Percentiles rank a stretch among this genome's conserved stretches.
phyloP scores from a whole-genome alignment of 345 rosid species.

The Arabis hirsuta region DNA sequence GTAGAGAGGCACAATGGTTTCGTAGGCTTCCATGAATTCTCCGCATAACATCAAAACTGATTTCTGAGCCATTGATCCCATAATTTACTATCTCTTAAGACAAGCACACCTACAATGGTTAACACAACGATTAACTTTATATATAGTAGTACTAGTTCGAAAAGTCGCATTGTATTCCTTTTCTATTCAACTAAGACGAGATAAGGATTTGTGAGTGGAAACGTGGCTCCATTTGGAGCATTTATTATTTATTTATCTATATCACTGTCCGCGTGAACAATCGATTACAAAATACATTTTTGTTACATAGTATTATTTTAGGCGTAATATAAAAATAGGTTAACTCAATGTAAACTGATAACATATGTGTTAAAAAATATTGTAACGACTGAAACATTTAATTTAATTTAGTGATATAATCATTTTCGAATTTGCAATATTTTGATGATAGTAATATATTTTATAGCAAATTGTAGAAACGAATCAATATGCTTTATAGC shows the following conservation, averaged over 20 bases:
- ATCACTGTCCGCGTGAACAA: too few relatives aligned
- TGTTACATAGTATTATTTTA: not conserved
- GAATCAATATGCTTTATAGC: too few relatives aligned
- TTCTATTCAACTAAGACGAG: not conserved
- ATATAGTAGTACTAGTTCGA: constrained; percentile 1
- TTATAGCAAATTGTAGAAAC: too few relatives aligned
- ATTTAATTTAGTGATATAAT: too few relatives aligned
- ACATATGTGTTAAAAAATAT: too few relatives aligned
- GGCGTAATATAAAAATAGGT: too few relatives aligned
- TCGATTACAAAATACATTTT: not conserved
- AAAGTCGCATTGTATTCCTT: not conserved
- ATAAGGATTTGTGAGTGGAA: constrained; percentile 12
- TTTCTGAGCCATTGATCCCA: constrained; percentile 49
- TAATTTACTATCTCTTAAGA: constrained; percentile 14
- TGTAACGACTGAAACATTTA: too few relatives aligned
- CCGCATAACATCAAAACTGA: constrained; percentile 57
- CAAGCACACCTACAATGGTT: constrained; percentile 1
- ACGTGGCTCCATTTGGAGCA: constrained; percentile 2
- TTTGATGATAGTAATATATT: too few relatives aligned
- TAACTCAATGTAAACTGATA: too few relatives aligned
- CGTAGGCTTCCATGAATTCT: constrained; percentile 65
- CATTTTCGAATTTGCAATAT: too few relatives aligned
- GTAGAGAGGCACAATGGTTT: constrained; percentile 50
- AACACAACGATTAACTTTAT: not conserved
- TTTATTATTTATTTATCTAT: not conserved